Evolutionary conservation across 1,139 yeast genomes (phyloP).

Genomic region (Hyphopichia burtonii): DNA sequence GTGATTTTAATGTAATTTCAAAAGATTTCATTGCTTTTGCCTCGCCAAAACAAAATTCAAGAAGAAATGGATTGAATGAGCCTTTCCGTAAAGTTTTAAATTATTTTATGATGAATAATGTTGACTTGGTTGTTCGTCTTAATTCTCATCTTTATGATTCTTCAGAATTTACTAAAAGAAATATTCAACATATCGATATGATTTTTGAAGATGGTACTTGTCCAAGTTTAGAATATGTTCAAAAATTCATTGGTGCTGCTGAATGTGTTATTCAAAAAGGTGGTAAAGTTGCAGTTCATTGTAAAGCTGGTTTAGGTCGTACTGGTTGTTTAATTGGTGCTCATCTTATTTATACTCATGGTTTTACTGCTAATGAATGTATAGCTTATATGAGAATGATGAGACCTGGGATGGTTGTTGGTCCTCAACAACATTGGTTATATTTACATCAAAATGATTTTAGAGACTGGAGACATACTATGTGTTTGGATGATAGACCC

Average conservation of each 20-base stretch:
- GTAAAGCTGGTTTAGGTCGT: slow-evolving; percentile 97
- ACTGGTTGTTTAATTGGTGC: slow-evolving; percentile 98
- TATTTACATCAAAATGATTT: slow-evolving; percentile 94
- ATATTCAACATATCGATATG: slow-evolving; percentile 89
- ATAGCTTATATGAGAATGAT: slow-evolving; percentile 95
- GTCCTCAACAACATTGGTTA: slow-evolving; percentile 98
- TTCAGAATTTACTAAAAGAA: slow-evolving; percentile 75
- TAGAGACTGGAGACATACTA: slow-evolving; percentile 93
- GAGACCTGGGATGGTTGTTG: slow-evolving; percentile 99
- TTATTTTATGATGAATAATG: slow-evolving; percentile 69
- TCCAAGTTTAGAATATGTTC: slow-evolving; percentile 90
- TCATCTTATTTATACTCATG: slow-evolving; percentile 90
- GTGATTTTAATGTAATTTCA: slow-evolving; percentile 88
- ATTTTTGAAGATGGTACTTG: slow-evolving; percentile 98
- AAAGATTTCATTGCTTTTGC: slow-evolving; percentile 98
- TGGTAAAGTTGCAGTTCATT: slow-evolving; percentile 95
- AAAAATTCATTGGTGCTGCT: slow-evolving; percentile 90
- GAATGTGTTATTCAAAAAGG: slow-evolving; percentile 81
- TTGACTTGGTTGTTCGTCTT: slow-evolving; percentile 84
- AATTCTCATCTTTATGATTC: slow-evolving; percentile 90
- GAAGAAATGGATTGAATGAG: slow-evolving; percentile 53
- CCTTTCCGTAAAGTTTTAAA: slow-evolving; percentile 80
- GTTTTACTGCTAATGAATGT: slow-evolving; percentile 95
- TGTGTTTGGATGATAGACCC: slow-evolving; percentile 74
- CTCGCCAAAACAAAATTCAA: slow-evolving; percentile 77